Evolutionary conservation across 2,329 filamentous ascomycete genomes (phyloP).

Genomic region (Calonectria fujianensis): DNA sequence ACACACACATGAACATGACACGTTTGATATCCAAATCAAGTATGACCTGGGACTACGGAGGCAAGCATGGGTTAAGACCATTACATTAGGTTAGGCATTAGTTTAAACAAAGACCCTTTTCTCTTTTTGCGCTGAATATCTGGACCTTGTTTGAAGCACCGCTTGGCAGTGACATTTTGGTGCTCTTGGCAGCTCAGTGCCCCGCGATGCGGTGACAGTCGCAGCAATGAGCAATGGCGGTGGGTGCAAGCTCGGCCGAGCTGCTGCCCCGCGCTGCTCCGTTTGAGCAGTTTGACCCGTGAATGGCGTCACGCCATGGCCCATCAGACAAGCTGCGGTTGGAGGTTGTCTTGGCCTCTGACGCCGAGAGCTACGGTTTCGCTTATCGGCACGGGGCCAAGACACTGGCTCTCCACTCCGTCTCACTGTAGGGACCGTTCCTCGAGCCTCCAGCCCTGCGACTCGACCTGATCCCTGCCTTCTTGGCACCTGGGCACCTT

Average conservation of each 20-base stretch:
- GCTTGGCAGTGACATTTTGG: conserved; percentile 20
- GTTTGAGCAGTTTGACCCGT: background rate
- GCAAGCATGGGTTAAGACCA: conserved; percentile 32
- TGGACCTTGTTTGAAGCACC: background rate
- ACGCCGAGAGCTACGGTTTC: conserved; percentile 35
- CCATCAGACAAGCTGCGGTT: background rate
- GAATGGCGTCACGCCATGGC: conserved; percentile 5
- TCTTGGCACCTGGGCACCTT: conserved; percentile 17
- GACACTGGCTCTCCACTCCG: conserved; percentile 40
- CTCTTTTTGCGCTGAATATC: conserved; percentile 5
- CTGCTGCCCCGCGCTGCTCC: background rate
- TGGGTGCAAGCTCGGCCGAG: background rate
- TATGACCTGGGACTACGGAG: conserved; percentile 38
- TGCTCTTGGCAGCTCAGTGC: conserved; percentile 4
- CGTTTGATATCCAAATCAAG: conserved; percentile 46
- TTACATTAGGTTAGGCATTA: conserved; percentile 25
- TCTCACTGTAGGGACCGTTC: conserved; percentile 17
- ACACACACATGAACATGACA: conserved; percentile 43
- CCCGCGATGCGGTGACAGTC: conserved; percentile 20
- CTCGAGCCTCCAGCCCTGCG: conserved; percentile 15
- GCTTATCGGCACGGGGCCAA: conserved; percentile 55
- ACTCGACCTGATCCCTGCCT: conserved; percentile 3
- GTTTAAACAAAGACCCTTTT: conserved; percentile 10
- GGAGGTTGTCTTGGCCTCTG: conserved; percentile 32
- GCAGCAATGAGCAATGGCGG: background rate